A percentile compares a stretch with the other conserved stretches of the same genome.
Conservation (phyloP, 2,329 filamentous ascomycete genomes). For the Apiospora hydei region DNA sequence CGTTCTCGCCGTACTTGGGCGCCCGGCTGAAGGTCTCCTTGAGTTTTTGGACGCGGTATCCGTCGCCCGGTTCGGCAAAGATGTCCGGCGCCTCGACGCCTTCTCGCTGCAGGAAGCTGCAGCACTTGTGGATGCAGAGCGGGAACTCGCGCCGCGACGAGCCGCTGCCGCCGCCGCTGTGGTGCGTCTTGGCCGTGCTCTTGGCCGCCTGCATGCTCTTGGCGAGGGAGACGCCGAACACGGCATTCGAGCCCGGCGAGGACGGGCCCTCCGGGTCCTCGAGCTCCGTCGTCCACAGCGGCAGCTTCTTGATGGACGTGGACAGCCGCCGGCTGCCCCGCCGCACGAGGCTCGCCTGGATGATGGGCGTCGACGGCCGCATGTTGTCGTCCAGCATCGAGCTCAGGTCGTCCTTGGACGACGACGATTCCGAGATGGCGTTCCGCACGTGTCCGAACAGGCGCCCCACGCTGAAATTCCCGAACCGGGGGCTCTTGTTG, state of each 20-base stretch:
- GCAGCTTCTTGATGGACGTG: slow-evolving; percentile 43
- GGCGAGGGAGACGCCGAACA: slow-evolving; percentile 50
- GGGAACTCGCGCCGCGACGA: slow-evolving; percentile 50
- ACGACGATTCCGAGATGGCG: slow-evolving; percentile 35
- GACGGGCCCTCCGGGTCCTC: slow-evolving; percentile 36
- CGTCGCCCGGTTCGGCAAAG: slow-evolving; percentile 47
- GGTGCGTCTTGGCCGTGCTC: slow-evolving; percentile 48
- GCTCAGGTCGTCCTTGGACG: background rate
- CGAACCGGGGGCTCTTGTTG: slow-evolving; percentile 14
- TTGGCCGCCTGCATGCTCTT: slow-evolving; percentile 50
- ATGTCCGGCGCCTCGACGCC: slow-evolving; percentile 46
- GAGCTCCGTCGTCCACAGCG: slow-evolving; percentile 41
- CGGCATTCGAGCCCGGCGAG: slow-evolving; percentile 35
- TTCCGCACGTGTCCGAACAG: slow-evolving; percentile 39
- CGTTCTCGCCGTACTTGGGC: slow-evolving; percentile 47
- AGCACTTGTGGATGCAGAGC: slow-evolving; percentile 50
- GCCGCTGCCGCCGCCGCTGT: slow-evolving; percentile 41
- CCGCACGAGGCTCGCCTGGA: slow-evolving; percentile 41
- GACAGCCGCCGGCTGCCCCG: slow-evolving; percentile 42
- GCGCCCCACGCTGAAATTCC: slow-evolving; percentile 30
- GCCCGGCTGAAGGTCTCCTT: slow-evolving; percentile 46
- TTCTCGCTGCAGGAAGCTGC: slow-evolving; percentile 46
- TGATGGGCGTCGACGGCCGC: slow-evolving; percentile 37
- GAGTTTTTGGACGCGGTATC: slow-evolving; percentile 44
- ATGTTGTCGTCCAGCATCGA: background rate